phyloP scores from a whole-genome alignment of 169 alveolate genomes.

The Eimeria sp. region DNA sequence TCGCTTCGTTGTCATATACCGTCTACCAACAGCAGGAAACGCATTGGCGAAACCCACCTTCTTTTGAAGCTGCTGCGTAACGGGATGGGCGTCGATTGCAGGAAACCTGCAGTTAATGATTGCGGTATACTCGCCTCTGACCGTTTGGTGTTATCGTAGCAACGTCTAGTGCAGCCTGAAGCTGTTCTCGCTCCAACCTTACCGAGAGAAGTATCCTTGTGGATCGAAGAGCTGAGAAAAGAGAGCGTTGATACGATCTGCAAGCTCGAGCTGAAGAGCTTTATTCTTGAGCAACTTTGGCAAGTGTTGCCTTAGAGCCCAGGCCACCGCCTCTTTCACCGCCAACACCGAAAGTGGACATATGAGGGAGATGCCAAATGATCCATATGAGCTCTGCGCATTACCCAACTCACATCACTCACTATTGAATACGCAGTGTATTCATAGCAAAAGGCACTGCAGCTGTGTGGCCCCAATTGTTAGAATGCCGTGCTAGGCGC shows the following conservation, averaged over 20 bases:
- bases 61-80: constrained; percentile 44
- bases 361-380: constrained; percentile 24
- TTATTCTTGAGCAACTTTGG: constrained; percentile 17
- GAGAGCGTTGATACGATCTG: constrained; percentile 60
- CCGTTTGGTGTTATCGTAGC: not conserved
- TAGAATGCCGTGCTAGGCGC: no score
- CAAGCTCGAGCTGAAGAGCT: constrained; percentile 49
- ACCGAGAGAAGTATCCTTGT: constrained; percentile 52
- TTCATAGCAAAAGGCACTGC: no score
- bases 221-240: constrained; percentile 54
- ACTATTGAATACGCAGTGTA: not conserved
- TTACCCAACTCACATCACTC: not conserved
- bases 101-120: constrained; percentile 2
- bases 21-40: not conserved
- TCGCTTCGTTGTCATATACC: not conserved
- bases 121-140: not conserved
- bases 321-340: constrained; percentile 54
- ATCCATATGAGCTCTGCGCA: constrained; percentile 38
- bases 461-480: no score
- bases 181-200: not conserved
- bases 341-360: constrained; percentile 63
- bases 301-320: constrained; percentile 54
- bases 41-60: not conserved
- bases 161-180: not conserved
- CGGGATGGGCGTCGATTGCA: constrained; percentile 66